Evolutionary conservation across 2,329 filamentous ascomycete genomes (phyloP), one percentile per base, ranked within the genome.

Genomic region (Talaromyces sp.): DNA sequence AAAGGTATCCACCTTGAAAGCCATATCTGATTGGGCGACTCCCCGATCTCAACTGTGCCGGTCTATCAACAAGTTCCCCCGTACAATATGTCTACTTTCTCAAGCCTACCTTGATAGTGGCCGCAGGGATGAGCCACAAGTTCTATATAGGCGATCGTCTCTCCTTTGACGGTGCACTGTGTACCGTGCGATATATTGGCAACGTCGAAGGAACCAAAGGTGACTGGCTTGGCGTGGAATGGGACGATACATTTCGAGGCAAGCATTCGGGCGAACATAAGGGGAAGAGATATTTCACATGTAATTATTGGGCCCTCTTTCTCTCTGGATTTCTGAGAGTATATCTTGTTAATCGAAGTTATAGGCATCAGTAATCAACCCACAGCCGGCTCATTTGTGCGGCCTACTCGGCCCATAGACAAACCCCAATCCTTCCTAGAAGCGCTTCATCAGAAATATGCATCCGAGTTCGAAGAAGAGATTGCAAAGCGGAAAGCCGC

Each of bases 141-240:
- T 75, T 79, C 56, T 80, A 84, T 71, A 74, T 89, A 68, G 91
- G 91, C 61, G 89, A 95, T 77, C 88, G 95, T 14, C 82, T 94
- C 47, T 96, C 92, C 3, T 96, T 91, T 72, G 88, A 90, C 69
- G 87, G 87, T 37, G 87, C 87, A 22, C 79, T 90, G 49, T 97
- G 93, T 78, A 98, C 94, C 0, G 85, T 98, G 65, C 89, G 92
- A 67, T 98, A 93, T 74, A 80, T 91, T 67, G 95, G 95, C 52
- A 77, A 85, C 39, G 90, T 98, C 8, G 83, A 86, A 60, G 91
- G 90, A 70, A 93, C 92, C 9, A 83, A 86, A 50, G 91, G 92
- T 58, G 82, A 85, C 68, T 98, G 94, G 93, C 85, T 98, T 39
- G 95, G 95, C 56, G 92, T 98, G 57, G 95, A 99, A 84, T 99